Evolutionary conservation across 352 stramenopile genomes (phyloP).

Genomic region (Pythium brachiatum): DNA sequence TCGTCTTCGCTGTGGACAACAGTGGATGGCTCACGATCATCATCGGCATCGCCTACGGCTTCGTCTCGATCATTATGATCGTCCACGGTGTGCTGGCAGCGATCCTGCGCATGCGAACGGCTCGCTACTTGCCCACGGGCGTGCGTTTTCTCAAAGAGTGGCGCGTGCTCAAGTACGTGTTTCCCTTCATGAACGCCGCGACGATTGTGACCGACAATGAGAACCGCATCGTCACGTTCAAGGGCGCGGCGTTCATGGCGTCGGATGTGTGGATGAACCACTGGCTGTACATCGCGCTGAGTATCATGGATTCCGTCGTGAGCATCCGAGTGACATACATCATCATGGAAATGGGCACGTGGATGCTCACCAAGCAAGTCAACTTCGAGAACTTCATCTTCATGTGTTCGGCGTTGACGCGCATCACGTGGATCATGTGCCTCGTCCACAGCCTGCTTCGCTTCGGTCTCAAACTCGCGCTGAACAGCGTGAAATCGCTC

Average conservation of each 20-base stretch:
- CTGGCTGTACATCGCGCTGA: slow-evolving; percentile 21
- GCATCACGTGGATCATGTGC: slow-evolving; percentile 21
- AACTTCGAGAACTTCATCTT: slow-evolving; percentile 23
- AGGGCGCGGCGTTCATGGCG: background rate
- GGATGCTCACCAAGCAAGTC: slow-evolving; percentile 17
- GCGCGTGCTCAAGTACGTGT: background rate
- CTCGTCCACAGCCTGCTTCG: slow-evolving; percentile 12
- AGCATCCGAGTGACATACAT: slow-evolving; percentile 15
- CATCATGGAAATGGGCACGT: slow-evolving; percentile 11
- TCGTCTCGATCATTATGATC: slow-evolving; percentile 26
- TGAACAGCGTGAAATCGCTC: slow-evolving; percentile 1
- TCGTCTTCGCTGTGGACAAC: slow-evolving; percentile 16
- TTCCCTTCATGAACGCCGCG: background rate
- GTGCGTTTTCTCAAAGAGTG: background rate
- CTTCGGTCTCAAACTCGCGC: background rate
- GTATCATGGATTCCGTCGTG: slow-evolving; percentile 8
- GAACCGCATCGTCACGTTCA: slow-evolving; percentile 1
- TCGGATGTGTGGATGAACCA: slow-evolving; percentile 25
- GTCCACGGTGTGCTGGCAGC: slow-evolving; percentile 14
- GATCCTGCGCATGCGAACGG: background rate
- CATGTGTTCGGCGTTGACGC: slow-evolving; percentile 8
- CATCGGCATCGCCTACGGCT: slow-evolving; percentile 14
- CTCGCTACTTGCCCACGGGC: slow-evolving; percentile 15
- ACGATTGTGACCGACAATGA: background rate
- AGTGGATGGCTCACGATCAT: slow-evolving; percentile 11